phyloP scores from a whole-genome alignment of 2,329 filamentous ascomycete genomes.

The Drechslerella stenobrocha region DNA sequence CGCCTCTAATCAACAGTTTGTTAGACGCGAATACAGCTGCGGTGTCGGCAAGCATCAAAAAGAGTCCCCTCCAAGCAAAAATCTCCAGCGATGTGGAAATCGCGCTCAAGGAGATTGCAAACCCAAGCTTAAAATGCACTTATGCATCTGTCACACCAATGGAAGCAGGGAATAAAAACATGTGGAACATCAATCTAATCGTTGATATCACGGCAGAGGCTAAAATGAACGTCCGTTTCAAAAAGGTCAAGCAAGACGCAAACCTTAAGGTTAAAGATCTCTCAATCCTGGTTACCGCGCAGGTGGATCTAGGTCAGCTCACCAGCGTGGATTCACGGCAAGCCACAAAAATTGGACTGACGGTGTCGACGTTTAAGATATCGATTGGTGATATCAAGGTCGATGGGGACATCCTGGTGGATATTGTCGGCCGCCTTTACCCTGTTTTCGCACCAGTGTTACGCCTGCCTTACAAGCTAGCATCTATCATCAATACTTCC shows the following conservation, averaged over 20 bases:
- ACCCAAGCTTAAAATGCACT: slow-evolving; percentile 20
- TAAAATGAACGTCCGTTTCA: slow-evolving; percentile 21
- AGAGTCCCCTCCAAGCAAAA: slow-evolving; percentile 7
- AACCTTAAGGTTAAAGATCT: slow-evolving; percentile 13
- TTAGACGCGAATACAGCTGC: slow-evolving; percentile 35
- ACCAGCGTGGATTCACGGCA: slow-evolving; percentile 4
- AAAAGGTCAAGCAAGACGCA: slow-evolving; percentile 25
- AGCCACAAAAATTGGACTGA: slow-evolving; percentile 17
- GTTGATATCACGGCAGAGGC: slow-evolving; percentile 27
- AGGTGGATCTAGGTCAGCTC: slow-evolving; percentile 18
- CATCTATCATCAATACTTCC: slow-evolving; percentile 27
- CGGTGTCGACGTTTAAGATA: slow-evolving; percentile 22
- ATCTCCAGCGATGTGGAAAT: slow-evolving; percentile 33
- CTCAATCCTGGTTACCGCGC: slow-evolving; percentile 17
- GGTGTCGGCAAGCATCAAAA: slow-evolving; percentile 25
- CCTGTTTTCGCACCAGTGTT: slow-evolving; percentile 23
- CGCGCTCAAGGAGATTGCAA: slow-evolving; percentile 25
- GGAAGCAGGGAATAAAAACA: background rate
- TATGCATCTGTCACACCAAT: slow-evolving; percentile 28
- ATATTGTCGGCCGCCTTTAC: slow-evolving; percentile 31
- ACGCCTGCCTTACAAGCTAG: slow-evolving; percentile 34
- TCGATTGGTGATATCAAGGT: slow-evolving; percentile 20
- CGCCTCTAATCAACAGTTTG: slow-evolving; percentile 27
- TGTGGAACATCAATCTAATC: slow-evolving; percentile 25
- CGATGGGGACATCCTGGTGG: slow-evolving; percentile 38